Conservation (phyloP, 495 filamentous ascomycete species). For the Aspergillus conjunctus region DNA sequence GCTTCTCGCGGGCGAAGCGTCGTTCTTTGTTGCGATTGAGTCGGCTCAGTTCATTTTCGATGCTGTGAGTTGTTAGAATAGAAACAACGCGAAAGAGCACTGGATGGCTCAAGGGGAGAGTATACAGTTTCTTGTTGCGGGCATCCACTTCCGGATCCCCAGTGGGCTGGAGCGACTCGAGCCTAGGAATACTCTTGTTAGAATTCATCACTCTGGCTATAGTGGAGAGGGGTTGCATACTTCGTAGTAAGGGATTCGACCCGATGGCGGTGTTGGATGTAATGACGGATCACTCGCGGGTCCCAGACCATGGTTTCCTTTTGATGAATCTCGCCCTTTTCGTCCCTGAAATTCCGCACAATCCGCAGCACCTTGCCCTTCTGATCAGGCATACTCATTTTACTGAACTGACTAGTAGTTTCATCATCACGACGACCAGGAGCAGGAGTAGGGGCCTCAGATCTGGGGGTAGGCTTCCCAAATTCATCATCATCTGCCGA, state of each 20-base stretch:
- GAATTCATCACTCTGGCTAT: neutral
- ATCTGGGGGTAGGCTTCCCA: slow-evolving; percentile 61
- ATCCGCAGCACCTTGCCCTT: slow-evolving; percentile 76
- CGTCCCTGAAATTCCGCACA: slow-evolving; percentile 61
- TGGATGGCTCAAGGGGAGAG: slow-evolving; percentile 15
- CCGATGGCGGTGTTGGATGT: slow-evolving; percentile 54
- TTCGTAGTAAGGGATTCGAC: slow-evolving; percentile 67
- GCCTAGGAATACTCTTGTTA: slow-evolving; percentile 29
- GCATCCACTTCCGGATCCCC: slow-evolving; percentile 72
- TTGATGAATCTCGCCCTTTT: slow-evolving; percentile 61
- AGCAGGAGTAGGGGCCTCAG: slow-evolving; percentile 61
- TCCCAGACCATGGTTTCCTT: slow-evolving; percentile 68
- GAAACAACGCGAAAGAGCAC: neutral
- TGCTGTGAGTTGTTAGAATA: slow-evolving; percentile 42
- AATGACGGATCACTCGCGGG: slow-evolving; percentile 71
- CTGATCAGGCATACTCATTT: slow-evolving; percentile 68
- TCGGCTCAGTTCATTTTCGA: slow-evolving; percentile 76
- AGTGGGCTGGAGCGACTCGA: slow-evolving; percentile 67
- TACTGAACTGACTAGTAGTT: slow-evolving; percentile 82
- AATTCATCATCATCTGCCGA: slow-evolving; percentile 70
- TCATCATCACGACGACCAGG: slow-evolving; percentile 68
- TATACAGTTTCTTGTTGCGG: slow-evolving; percentile 57
- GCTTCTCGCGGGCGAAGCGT: slow-evolving; percentile 85
- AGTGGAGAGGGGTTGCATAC: slow-evolving; percentile 44
- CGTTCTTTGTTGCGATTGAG: slow-evolving; percentile 90